Percentiles rank a stretch among this genome's conserved stretches.
phyloP scores from a whole-genome alignment of 352 stramenopile species.

The Phytopythium chamaehyphon region DNA sequence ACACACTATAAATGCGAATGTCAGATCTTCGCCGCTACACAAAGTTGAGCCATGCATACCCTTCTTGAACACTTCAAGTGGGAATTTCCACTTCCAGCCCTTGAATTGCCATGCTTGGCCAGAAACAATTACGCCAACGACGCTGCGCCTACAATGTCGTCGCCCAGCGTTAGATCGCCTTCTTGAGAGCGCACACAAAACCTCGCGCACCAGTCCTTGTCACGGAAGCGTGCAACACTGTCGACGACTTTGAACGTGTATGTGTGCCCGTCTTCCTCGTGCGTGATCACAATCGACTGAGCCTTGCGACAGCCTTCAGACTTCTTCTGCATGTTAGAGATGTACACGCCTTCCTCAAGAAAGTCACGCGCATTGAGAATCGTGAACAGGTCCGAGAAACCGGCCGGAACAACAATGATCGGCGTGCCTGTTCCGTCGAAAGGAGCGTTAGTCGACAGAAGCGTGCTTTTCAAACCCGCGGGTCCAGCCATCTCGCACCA shows the following conservation, averaged over 20 bases:
- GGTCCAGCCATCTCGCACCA: constrained; percentile 19
- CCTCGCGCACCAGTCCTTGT: constrained; percentile 79
- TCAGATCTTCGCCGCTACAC: not conserved
- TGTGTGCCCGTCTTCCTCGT: constrained; percentile 74
- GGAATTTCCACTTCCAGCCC: constrained; percentile 92
- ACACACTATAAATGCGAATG: constrained; percentile 34
- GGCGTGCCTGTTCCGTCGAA: constrained; percentile 44
- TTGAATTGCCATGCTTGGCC: constrained; percentile 92
- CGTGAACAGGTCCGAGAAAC: constrained; percentile 84
- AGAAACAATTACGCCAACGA: constrained; percentile 88
- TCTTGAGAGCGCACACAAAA: no score
- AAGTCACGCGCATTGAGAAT: constrained; percentile 90
- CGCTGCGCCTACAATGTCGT: constrained; percentile 53
- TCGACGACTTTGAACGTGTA: constrained; percentile 90
- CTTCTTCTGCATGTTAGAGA: constrained; percentile 87
- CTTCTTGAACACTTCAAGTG: constrained; percentile 90
- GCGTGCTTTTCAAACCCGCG: not conserved
- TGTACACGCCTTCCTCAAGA: constrained; percentile 75
- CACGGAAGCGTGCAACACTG: constrained; percentile 75
- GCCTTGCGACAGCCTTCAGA: constrained; percentile 72
- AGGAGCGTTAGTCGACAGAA: not conserved
- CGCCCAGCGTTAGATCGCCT: no score
- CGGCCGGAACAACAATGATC: constrained; percentile 90
- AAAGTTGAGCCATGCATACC: constrained; percentile 23
- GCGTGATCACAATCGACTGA: constrained; percentile 76